Evolutionary conservation across 345 rosid genomes (phyloP).

Genomic region (Syzygium grande): DNA sequence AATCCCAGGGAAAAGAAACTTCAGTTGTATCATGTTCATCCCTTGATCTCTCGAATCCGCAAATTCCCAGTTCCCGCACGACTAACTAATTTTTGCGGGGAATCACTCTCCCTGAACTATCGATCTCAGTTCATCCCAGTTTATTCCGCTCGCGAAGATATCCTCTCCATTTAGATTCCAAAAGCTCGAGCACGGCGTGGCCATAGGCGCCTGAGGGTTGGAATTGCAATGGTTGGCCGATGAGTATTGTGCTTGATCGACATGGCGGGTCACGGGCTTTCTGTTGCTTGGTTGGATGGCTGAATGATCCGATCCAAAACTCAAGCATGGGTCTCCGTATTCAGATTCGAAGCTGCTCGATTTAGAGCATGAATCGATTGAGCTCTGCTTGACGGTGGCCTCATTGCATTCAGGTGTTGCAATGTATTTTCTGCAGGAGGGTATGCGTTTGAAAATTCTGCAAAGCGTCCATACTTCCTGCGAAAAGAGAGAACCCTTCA

Average conservation of each 20-base stretch:
- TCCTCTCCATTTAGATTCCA: constrained; percentile 3
- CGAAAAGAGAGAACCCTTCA: background rate
- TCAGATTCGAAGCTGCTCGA: constrained; percentile 8
- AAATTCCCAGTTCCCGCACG: background rate
- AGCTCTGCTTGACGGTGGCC: background rate
- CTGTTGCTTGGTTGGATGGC: background rate
- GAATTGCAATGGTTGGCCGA: background rate
- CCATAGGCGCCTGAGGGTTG: background rate
- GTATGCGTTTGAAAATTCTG: constrained; percentile 9
- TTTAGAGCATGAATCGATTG: background rate
- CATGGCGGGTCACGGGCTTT: background rate
- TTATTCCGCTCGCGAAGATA: background rate
- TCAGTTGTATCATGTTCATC: background rate
- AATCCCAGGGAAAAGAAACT: background rate
- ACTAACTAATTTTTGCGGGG: too few relatives aligned
- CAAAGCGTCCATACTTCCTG: constrained; percentile 20
- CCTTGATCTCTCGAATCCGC: background rate
- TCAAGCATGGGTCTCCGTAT: constrained; percentile 2
- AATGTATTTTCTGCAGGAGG: background rate
- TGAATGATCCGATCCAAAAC: background rate
- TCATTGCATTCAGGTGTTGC: background rate
- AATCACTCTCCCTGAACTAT: background rate
- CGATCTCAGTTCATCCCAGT: constrained; percentile 11
- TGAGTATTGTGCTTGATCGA: background rate
- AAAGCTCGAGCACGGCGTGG: background rate